Base-by-base conservation (phyloP, 2,329 filamentous ascomycete genomes). In the Calycina herbarum region DNA sequence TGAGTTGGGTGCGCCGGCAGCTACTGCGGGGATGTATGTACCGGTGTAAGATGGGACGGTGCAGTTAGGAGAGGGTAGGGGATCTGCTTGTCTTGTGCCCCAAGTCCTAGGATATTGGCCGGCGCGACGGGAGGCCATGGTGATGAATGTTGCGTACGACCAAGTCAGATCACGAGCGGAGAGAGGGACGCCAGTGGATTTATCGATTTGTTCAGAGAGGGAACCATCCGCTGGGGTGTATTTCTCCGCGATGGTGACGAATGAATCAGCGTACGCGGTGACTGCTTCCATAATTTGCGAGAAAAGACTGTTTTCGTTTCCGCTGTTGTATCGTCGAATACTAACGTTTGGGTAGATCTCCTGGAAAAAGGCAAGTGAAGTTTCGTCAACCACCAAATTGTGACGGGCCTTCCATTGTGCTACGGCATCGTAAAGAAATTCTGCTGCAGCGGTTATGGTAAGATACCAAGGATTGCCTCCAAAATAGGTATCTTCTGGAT, bases 401-500 rank as follows among this genome's bases (percentile, higher is more conserved):
- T 86, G 86, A 15, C 82, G 77, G 31, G 81, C 78, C 71, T 87
- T 82, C 89, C 90, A 94, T 68, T 90, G 87, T 65, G 89, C 88
- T 1, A 93, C 74, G 0, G 91, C 89, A 70, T 91, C 88, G 76
- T 93, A 94, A 7, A 95, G 84, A 74, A 92, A 89, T 77, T 95
- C 92, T 2, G 91, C 92, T 0, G 90, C 90, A 0, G 89, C 90
- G 31, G 92, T 82, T 0, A 90, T 94, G 72, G 85, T 84, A 8
- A 94, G 82, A 71, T 92, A 91, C 92, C 91, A 94, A 3, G 91
- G 91, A 76, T 95, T 92, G 2, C 91, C 91, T 66, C 86, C 86
- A 76, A 89, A 89, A 78, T 94, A 95, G 3, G 82, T 77, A 73
- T 95, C 91, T 74, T 91, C 89, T 0, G 86, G 77, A 73, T 92